A percentile compares a stretch with the other conserved stretches of the same genome.
Evolutionary conservation across 441 rosid genomes (phyloP).

Genomic region (Gossypium davidsonii): DNA sequence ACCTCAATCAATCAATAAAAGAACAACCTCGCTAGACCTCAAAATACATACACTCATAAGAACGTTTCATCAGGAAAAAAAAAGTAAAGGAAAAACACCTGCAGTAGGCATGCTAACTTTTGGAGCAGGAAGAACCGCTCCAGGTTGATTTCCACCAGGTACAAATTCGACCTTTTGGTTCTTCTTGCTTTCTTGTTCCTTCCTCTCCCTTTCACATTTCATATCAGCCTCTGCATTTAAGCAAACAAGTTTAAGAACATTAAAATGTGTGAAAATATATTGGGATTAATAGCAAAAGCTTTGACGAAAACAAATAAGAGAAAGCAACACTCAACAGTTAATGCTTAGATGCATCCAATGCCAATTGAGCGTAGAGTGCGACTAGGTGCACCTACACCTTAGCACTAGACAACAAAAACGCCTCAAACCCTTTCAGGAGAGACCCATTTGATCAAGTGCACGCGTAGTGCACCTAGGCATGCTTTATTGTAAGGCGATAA

Average conservation of each 20-base stretch:
- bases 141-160: constrained; percentile 61
- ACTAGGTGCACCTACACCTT: no score
- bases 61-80: neutral
- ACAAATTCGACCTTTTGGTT: constrained; percentile 75
- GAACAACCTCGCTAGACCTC: constrained; percentile 5
- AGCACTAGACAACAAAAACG: no score
- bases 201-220: constrained; percentile 80
- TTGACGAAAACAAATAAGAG: constrained; percentile 2
- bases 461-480: no score
- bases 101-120: constrained; percentile 62
- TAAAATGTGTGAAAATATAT: neutral
- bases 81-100: constrained; percentile 30
- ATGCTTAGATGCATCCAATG: neutral
- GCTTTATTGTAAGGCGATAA: no score
- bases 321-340: neutral
- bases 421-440: no score
- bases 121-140: constrained; percentile 36
- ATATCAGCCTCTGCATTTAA: constrained; percentile 60
- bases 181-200: constrained; percentile 83
- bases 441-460: no score
- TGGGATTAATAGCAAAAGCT: neutral
- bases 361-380: neutral
- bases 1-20: constrained; percentile 20
- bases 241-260: neutral
- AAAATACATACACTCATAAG: neutral